A percentile compares a stretch with the other conserved stretches of the same genome.
These are phyloP conservation scores for Eurotiales sp. DNA, from an alignment of 2,329 filamentous ascomycete species.

Conservation along the genomic window DNA sequence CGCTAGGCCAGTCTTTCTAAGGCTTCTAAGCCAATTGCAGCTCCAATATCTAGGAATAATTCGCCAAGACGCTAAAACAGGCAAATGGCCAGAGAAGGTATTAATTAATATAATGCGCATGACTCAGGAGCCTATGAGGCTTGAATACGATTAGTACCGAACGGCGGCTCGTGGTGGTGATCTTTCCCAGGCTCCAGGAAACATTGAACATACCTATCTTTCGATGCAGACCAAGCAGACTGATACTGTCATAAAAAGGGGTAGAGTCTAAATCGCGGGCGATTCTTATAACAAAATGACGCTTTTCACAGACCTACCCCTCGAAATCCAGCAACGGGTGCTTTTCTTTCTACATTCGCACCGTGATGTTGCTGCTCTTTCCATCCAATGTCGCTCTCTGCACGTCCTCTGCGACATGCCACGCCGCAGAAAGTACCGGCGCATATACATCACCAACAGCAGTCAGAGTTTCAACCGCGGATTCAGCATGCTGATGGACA, in stretches of 20 bases:
- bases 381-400: neutral
- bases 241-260: neutral
- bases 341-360: neutral
- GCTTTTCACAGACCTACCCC: neutral
- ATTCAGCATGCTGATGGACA: conserved; percentile 16
- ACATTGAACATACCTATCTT: neutral
- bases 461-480: neutral
- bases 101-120: too few relatives aligned
- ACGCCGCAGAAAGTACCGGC: neutral
- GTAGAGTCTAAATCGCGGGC: neutral
- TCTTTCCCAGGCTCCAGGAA: neutral
- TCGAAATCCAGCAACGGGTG: neutral
- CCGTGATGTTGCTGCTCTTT: neutral
- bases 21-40: too few relatives aligned
- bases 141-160: neutral
- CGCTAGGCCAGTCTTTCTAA: too few relatives aligned
- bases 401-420: neutral
- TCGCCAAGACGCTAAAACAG: too few relatives aligned
- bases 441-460: neutral
- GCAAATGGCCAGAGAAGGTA: too few relatives aligned
- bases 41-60: too few relatives aligned
- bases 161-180: neutral
- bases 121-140: too few relatives aligned
- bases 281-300: neutral
- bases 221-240: neutral